Evolutionary conservation across 1,284 basidiomycete genomes (phyloP).

Genomic region (Leccinum insolens): DNA sequence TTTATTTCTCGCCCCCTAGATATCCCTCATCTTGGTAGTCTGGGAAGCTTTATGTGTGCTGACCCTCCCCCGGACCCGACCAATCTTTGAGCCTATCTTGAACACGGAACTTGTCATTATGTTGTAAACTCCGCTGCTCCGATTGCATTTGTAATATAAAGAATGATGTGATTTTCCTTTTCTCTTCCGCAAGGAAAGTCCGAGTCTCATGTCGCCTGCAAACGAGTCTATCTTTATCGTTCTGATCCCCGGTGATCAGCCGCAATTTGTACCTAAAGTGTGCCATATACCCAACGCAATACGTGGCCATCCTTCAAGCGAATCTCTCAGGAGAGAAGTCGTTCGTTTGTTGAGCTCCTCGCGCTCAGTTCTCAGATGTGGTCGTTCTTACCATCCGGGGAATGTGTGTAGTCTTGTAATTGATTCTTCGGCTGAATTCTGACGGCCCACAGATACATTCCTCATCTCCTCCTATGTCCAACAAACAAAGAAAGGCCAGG

Average conservation of each 20-base stretch:
- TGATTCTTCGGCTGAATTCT: conserved; percentile 1
- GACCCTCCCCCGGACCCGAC: background rate
- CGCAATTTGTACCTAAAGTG: background rate
- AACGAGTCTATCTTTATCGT: background rate
- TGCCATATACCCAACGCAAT: background rate
- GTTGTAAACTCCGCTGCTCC: conserved; percentile 2
- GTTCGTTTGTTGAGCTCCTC: conserved; percentile 1
- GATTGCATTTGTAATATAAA: conserved; percentile 1
- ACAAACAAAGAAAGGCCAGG: conserved; percentile 6
- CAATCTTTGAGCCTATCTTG: no score
- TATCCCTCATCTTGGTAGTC: background rate
- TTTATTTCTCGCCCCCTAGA: background rate
- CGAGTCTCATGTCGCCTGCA: no score
- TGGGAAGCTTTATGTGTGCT: background rate
- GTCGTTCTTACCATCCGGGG: background rate
- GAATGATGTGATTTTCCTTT: background rate
- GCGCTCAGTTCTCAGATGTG: background rate
- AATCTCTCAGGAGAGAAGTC: conserved; percentile 2
- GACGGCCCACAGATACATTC: conserved; percentile 1
- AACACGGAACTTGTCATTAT: no score
- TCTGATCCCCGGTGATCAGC: background rate
- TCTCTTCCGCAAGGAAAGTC: background rate
- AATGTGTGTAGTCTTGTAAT: conserved; percentile 2
- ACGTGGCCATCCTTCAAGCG: background rate
- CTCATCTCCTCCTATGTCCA: conserved; percentile 3